Percentiles rank a stretch among this genome's conserved stretches.
These are phyloP conservation scores for Cadophora malorum DNA, from an alignment of 2,329 filamentous ascomycete genomes.

Conservation along the genomic window DNA sequence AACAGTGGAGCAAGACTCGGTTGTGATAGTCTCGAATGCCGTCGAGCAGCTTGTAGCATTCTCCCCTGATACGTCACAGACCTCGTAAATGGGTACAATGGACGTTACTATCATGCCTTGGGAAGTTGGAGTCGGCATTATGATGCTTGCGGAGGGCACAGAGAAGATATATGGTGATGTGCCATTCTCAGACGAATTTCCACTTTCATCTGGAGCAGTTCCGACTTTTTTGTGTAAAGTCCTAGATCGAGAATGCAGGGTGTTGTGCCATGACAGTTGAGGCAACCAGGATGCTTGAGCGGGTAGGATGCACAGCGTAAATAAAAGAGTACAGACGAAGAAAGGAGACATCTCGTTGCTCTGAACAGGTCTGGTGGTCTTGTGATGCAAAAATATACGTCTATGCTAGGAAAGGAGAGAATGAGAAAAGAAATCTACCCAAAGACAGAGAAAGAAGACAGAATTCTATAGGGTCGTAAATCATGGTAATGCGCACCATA, in stretches of 20 bases:
- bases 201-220: not conserved
- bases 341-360: slow-evolving; percentile 9
- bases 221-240: slow-evolving; percentile 13
- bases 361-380: slow-evolving; percentile 6
- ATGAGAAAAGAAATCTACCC: not conserved
- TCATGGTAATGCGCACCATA: slow-evolving; percentile 4
- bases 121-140: slow-evolving; percentile 24
- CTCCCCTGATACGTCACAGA: slow-evolving; percentile 33
- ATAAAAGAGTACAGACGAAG: slow-evolving; percentile 14
- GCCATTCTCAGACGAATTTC: not conserved
- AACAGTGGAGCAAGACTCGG: slow-evolving; percentile 36
- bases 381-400: not conserved
- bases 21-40: slow-evolving; percentile 30
- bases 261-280: not conserved
- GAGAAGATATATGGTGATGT: slow-evolving; percentile 28
- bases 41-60: slow-evolving; percentile 34
- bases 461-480: not conserved
- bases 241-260: not conserved
- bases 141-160: slow-evolving; percentile 23
- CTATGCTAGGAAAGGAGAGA: not conserved
- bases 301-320: slow-evolving; percentile 1
- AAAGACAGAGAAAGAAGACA: not conserved
- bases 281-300: slow-evolving; percentile 9
- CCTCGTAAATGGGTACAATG: slow-evolving; percentile 34
- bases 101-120: slow-evolving; percentile 36